Base-by-base conservation (phyloP, 2,329 filamentous ascomycete species). In the Xylariaceae sp. region DNA sequence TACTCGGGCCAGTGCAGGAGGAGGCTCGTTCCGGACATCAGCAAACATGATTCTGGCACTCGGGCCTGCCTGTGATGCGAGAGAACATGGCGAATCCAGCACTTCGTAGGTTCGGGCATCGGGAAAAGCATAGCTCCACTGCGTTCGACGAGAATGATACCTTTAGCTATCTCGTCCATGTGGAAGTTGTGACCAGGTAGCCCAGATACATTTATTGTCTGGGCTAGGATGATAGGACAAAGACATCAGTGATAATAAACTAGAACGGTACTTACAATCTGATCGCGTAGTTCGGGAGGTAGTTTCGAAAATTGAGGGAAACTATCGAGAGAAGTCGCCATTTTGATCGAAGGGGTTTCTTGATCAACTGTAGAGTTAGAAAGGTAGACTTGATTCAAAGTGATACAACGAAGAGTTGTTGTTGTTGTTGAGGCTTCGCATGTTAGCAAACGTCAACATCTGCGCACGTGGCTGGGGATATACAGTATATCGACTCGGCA, bases 101-200 rank as follows among this genome's bases (percentile, higher is more conserved):
- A 79, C 73, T 64, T 80, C 78, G 66, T 77, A 79, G 2, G 79
- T 77, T 44, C 77, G 75, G 2, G 74, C 62, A 42, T 77, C 75
- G 0, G 78, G 78, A 37, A 80, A 72, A 1, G 77, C 73, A 62
- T 74, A 74, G 45, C 74, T 72, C 78, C 78, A 80, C 62, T 66
- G 34, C 9, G 44, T 51, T 5, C 10, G 47, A 48, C 9, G n/a
- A 42, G 11, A 30, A 49, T 51, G 4, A 2, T 48, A 35, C 15
- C 5, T 51, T 64, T 53, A 64, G 55, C 51, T 8, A 30, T 51
- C 23, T 30, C 11, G 23, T 53, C 7, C 8, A 52, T 17, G 7
- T 1, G 11, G 2, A 44, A 54, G 15, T 50, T 37, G 13, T 5
- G 8, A 18, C 2, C 23, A 30, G 23, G 23, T 47, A 51, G 23